These are phyloP conservation scores for Cladophialophora yegresii DNA, from an alignment of 2,329 filamentous ascomycete species.

Conservation along the genomic window DNA sequence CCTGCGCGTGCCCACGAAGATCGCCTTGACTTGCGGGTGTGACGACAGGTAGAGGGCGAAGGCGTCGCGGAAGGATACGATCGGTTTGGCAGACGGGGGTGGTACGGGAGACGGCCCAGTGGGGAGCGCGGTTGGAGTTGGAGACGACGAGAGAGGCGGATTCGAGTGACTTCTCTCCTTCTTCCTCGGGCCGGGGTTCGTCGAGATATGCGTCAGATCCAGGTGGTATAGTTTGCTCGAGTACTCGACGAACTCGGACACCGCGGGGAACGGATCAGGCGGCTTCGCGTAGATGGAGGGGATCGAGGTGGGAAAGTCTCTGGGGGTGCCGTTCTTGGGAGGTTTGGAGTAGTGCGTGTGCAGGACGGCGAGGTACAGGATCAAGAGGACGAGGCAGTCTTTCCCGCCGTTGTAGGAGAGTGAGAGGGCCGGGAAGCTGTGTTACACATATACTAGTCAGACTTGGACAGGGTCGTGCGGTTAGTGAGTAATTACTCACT, in stretches of 20 bases:
- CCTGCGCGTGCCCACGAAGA: constrained; percentile 83
- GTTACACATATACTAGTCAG: background rate
- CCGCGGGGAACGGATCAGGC: constrained; percentile 77
- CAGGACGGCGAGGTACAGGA: constrained; percentile 75
- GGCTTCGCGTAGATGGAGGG: constrained; percentile 90
- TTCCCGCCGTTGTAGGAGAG: constrained; percentile 98
- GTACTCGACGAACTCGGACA: constrained; percentile 76
- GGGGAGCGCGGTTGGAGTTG: background rate
- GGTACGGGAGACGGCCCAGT: background rate
- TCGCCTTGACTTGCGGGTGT: constrained; percentile 63
- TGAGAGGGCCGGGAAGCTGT: constrained; percentile 70
- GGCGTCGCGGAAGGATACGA: constrained; percentile 69
- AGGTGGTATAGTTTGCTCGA: constrained; percentile 72
- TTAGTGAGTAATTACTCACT: too few species aligned
- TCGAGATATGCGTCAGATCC: constrained; percentile 69
- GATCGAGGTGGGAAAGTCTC: constrained; percentile 55
- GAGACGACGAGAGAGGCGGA: constrained; percentile 9
- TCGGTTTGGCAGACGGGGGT: constrained; percentile 18
- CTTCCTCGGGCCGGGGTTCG: constrained; percentile 52
- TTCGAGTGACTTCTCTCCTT: constrained; percentile 32
- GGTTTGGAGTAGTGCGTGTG: constrained; percentile 40
- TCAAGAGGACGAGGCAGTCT: constrained; percentile 88
- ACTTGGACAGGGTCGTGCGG: background rate
- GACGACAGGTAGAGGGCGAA: constrained; percentile 71
- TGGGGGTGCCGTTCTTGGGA: constrained; percentile 10